A percentile compares a stretch with the other conserved stretches of the same genome.
phyloP scores from a whole-genome alignment of 108 stramenopile genomes.

The Chaetoceros muelleri region DNA sequence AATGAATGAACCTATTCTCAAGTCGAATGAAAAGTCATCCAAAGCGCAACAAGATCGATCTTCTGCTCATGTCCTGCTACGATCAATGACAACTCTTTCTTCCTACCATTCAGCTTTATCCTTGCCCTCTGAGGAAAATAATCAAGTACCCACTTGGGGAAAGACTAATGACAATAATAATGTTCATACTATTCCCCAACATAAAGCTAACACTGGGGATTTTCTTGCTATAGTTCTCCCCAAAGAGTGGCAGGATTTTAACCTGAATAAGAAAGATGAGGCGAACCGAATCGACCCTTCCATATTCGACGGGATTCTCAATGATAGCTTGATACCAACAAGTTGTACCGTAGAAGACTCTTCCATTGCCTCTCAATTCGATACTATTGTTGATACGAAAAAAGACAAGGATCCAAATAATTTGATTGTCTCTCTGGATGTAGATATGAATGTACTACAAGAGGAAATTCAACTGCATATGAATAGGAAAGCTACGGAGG shows the following conservation, averaged over 20 bases:
- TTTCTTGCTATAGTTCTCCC: background rate
- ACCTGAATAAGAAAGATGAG: background rate
- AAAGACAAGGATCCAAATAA: background rate
- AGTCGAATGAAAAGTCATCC: no score
- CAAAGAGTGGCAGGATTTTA: background rate
- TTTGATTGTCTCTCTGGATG: background rate
- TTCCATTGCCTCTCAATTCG: background rate
- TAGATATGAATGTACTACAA: background rate
- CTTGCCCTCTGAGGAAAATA: no score
- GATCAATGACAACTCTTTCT: background rate
- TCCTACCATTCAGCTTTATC: background rate
- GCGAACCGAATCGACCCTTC: background rate
- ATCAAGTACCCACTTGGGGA: no score
- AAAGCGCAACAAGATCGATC: no score
- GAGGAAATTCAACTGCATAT: slow-evolving; percentile 12
- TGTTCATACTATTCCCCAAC: no score
- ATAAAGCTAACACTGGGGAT: background rate
- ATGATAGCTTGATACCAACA: background rate
- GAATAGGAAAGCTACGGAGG: slow-evolving; percentile 20
- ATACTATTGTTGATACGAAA: background rate
- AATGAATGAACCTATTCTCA: no score
- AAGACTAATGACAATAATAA: no score
- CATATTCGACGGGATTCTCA: background rate
- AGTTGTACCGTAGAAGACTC: background rate
- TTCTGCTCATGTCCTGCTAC: no score